Conservation (phyloP, 345 rosid genomes). For the Physaria fendleri region DNA sequence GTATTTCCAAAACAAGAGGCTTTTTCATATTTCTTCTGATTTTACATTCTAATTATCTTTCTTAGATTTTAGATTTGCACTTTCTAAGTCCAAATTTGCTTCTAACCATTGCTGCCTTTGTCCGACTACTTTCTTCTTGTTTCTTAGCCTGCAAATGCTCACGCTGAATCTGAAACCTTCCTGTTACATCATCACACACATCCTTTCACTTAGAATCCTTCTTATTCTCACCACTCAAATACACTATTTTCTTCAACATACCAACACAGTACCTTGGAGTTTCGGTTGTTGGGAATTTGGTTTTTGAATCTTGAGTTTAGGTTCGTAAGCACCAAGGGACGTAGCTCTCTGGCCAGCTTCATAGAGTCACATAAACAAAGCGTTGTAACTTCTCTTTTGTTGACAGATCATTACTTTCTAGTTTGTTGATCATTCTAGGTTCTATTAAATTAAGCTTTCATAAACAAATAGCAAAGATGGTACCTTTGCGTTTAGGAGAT, state of each 20-base stretch:
- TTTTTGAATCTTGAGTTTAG: slow-evolving; percentile 9
- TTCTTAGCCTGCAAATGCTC: slow-evolving; percentile 32
- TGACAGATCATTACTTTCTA: not conserved
- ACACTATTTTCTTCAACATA: not conserved
- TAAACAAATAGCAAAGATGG: not conserved
- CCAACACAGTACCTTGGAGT: slow-evolving; percentile 14
- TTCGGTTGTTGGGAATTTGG: not conserved
- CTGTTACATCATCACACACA: slow-evolving; percentile 33
- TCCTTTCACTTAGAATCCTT: not conserved
- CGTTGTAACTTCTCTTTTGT: too few species aligned
- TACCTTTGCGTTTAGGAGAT: slow-evolving; percentile 31
- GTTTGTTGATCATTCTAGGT: not conserved
- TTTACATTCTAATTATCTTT: too few species aligned
- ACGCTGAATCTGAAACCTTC: slow-evolving; percentile 7
- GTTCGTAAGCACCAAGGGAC: not conserved
- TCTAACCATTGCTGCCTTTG: too few species aligned
- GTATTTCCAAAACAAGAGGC: too few species aligned
- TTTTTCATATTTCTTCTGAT: too few species aligned
- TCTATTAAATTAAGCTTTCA: not conserved
- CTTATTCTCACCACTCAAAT: not conserved
- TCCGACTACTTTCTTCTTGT: slow-evolving; percentile 1
- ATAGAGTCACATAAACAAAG: slow-evolving; percentile 8
- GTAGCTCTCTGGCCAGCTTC: slow-evolving; percentile 13
- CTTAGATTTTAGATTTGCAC: too few species aligned
- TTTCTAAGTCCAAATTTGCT: too few species aligned